Base-by-base conservation (phyloP, 805 yeast species). In the Kurtzmaniella fragi region DNA sequence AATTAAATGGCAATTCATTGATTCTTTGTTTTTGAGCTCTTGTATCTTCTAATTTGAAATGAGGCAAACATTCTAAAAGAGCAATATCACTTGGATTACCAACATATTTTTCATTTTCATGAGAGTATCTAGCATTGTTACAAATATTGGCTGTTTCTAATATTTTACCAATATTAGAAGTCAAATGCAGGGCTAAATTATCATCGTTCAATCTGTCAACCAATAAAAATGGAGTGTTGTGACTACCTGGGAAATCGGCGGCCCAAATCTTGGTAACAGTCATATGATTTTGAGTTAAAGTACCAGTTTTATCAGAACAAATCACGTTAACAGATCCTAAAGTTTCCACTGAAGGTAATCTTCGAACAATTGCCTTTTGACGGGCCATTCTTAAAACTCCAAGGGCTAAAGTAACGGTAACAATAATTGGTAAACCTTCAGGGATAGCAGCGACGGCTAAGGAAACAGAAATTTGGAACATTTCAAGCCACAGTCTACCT, bases 361-460 rank as follows among this genome's bases (percentile, higher is more conserved):
- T 78, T 55, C 90, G 84, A 38, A 93, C 96, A 56, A 93, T 93
- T 2, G 98, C 99, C 53, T 84, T 85, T 50, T 89, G 82, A 38
- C 78, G 80, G 5, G 99, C 97, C 99, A 93, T 93, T 65, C 98
- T 75, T 49, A 93, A 70, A 32, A 93, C 99, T 36, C 99, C 99
- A 16, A 93, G 70, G 0, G 99, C 99, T 46, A 93, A 70, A 0
- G 99, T 93, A 8, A 93, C 99, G 5, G 99, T 91, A 31, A 93
- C 99, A 59, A 93, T 93, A 53, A 93, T 93, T 0, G 99, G 99
- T 49, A 93, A 75, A 39, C 99, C 99, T 63, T 93, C 99, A 4
- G 99, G 99, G 51, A 93, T 93, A 3, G 99, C 99, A 37, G 99
- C 99, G 14, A 93, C 99, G 2, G 99, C 99, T 45, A 93, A 71